Percentiles rank a stretch among this genome's conserved stretches.
phyloP scores from a whole-genome alignment of 108 stramenopile species.

The Discostella pseudostelligera region DNA sequence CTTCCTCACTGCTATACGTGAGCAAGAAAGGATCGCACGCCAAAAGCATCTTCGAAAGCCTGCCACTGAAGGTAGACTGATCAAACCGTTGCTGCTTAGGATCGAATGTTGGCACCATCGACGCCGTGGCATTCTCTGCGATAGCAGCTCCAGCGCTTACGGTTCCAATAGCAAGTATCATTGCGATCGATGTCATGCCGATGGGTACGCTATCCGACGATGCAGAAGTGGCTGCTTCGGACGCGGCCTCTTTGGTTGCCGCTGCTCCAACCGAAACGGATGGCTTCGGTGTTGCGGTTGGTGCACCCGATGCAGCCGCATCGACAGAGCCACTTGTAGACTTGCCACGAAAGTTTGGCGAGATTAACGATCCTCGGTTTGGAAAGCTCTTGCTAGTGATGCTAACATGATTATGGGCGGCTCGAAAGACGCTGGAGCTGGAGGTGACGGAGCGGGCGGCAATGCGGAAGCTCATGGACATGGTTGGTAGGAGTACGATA shows the following conservation, averaged over 20 bases:
- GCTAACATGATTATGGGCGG: not conserved
- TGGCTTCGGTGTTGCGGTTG: not conserved
- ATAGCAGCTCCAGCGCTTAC: slow-evolving; percentile 47
- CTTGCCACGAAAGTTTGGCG: slow-evolving; percentile 16
- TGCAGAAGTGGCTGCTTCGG: slow-evolving; percentile 9
- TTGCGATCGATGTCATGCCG: slow-evolving; percentile 49
- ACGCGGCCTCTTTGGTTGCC: slow-evolving; percentile 2
- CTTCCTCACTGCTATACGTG: slow-evolving; percentile 52
- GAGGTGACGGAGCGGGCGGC: slow-evolving; percentile 10
- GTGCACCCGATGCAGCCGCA: slow-evolving; percentile 8
- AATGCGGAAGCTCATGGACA: slow-evolving; percentile 10
- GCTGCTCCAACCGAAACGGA: slow-evolving; percentile 1
- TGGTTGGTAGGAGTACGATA: not conserved
- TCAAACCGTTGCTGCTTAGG: slow-evolving; percentile 57
- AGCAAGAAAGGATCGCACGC: slow-evolving; percentile 74
- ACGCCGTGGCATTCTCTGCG: slow-evolving; percentile 55
- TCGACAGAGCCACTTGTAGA: slow-evolving; percentile 12
- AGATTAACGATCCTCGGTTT: slow-evolving; percentile 3
- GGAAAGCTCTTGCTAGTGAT: not conserved
- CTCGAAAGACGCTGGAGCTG: slow-evolving; percentile 2
- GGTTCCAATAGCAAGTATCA: slow-evolving; percentile 50
- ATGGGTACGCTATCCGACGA: slow-evolving; percentile 18
- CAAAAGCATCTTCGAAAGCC: slow-evolving; percentile 69
- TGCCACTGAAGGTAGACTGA: slow-evolving; percentile 58
- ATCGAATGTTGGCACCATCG: slow-evolving; percentile 53